A percentile compares a stretch with the other conserved stretches of the same genome.
These are phyloP conservation scores for Penicillium thymicola DNA, from an alignment of 2,329 filamentous ascomycete genomes.

Conservation along the genomic window DNA sequence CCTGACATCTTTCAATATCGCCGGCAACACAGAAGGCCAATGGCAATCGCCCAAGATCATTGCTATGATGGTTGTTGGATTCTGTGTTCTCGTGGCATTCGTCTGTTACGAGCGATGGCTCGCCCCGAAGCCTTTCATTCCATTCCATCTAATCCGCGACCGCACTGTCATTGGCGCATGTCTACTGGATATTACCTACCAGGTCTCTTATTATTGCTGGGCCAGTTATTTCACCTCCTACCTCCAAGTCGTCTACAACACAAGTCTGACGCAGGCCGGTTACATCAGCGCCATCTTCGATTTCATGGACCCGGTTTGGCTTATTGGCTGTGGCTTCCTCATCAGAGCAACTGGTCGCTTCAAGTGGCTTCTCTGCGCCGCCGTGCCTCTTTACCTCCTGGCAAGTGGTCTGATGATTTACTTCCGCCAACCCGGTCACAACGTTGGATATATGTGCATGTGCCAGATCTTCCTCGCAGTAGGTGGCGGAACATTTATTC, in stretches of 20 bases:
- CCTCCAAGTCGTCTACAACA: slow-evolving; percentile 28
- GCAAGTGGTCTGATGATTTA: slow-evolving; percentile 56
- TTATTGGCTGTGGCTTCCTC: slow-evolving; percentile 40
- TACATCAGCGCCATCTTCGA: slow-evolving; percentile 50
- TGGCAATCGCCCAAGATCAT: slow-evolving; percentile 49
- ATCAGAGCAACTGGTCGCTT: slow-evolving; percentile 52
- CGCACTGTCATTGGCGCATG: slow-evolving; percentile 30
- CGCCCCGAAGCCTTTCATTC: slow-evolving; percentile 48
- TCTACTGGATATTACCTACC: slow-evolving; percentile 28
- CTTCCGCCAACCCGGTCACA: slow-evolving; percentile 49
- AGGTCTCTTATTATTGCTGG: slow-evolving; percentile 32
- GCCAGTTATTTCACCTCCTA: slow-evolving; percentile 28
- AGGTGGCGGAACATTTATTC: slow-evolving; percentile 52
- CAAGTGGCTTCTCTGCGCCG: slow-evolving; percentile 53
- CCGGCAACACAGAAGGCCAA: slow-evolving; percentile 33
- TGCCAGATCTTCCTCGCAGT: slow-evolving; percentile 58
- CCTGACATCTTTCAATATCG: slow-evolving; percentile 42
- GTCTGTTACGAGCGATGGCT: slow-evolving; percentile 52
- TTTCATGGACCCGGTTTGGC: slow-evolving; percentile 39
- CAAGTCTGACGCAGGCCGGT: slow-evolving; percentile 30
- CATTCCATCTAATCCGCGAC: slow-evolving; percentile 37
- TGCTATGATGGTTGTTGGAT: slow-evolving; percentile 52
- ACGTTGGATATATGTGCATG: slow-evolving; percentile 55
- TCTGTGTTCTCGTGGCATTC: slow-evolving; percentile 52
- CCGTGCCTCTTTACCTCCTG: slow-evolving; percentile 52